Evolutionary conservation across 257 asterid genomes (phyloP), one percentile per base, ranked within the genome.

Genomic region (Galeopsis tetrahit): DNA sequence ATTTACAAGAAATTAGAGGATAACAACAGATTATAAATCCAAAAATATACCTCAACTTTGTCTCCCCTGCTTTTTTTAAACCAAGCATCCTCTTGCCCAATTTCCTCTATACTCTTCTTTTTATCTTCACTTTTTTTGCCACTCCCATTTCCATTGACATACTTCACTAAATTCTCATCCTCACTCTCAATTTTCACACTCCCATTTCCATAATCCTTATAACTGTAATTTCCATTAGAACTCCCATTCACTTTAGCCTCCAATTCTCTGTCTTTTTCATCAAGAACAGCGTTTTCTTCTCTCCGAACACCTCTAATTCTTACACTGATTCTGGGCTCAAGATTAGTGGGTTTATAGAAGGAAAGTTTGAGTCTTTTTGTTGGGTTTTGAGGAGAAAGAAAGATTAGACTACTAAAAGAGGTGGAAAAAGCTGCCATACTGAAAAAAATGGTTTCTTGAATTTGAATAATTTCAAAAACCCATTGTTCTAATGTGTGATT

Each of bases 71-170:
- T 77, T 44, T 11, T 68, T 83, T 85, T 90, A 80, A 92, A 92
- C 96, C 98, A 92, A 4, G 94, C 98, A 9, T 88, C 96, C 84
- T 92, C 98, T 77, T 89, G 89, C 38, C 98, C 98, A 78, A 92
- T 89, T 69, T 92, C 94, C 75, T 92, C 98, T 10, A 92, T 66
- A 69, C 79, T 88, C 78, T 84, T 83, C 87, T 77, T 84, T 31
- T 77, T 81, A 46, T 68, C 70, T 65, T 31, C 80, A 52, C 74
- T 77, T 36, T 82, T 88, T 57, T 66, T 66, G 9, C 63, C 78
- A 73, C 71, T 83, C 46, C 81, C 92, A 84, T 80, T 83, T 64
- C 86, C 92, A 79, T 86, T 80, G 13, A 70, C 84, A 77, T 83
- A 85, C 73, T 84, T 79, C 75, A 46, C 72, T 48, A 82, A 82